These are phyloP conservation scores for Castanea crenata DNA, from an alignment of 306 rosid species.

Conservation along the genomic window DNA sequence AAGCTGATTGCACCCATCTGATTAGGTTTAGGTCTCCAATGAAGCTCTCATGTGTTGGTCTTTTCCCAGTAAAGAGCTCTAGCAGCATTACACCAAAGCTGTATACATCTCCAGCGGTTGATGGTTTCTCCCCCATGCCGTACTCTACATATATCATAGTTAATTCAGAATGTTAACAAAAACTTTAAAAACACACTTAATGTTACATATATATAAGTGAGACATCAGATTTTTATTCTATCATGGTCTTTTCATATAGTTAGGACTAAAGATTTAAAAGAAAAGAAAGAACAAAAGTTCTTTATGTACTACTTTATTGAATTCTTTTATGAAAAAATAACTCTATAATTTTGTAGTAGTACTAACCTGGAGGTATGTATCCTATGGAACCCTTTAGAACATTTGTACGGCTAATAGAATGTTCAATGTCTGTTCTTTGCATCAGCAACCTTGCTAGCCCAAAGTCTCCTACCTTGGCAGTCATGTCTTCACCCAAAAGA, in stretches of 20 bases:
- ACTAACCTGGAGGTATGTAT: constrained; percentile 86
- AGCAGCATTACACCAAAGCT: constrained; percentile 68
- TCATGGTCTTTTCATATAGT: too few relatives aligned
- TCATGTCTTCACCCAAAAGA: constrained; percentile 58
- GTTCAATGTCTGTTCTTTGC: constrained; percentile 32
- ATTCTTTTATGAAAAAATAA: neutral
- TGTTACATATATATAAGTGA: too few relatives aligned
- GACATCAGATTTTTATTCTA: too few relatives aligned
- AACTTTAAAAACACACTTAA: neutral
- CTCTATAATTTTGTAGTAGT: neutral
- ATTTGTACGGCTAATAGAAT: constrained; percentile 47
- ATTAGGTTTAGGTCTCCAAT: constrained; percentile 39
- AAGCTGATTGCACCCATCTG: constrained; percentile 51
- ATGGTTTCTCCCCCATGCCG: constrained; percentile 58
- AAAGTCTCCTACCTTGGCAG: constrained; percentile 76
- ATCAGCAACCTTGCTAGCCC: constrained; percentile 63
- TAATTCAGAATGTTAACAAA: neutral
- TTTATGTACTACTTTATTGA: too few relatives aligned
- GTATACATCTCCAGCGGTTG: constrained; percentile 66
- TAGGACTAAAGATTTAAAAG: too few relatives aligned
- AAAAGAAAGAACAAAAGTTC: too few relatives aligned
- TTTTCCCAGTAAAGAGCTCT: constrained; percentile 56
- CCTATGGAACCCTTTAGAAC: constrained; percentile 74
- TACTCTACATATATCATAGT: constrained; percentile 43
- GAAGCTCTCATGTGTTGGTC: constrained; percentile 59